Percentiles rank a stretch among this genome's conserved stretches.
These are phyloP conservation scores for Lachancea quebecensis DNA, from an alignment of 805 yeast genomes.

Conservation along the genomic window DNA sequence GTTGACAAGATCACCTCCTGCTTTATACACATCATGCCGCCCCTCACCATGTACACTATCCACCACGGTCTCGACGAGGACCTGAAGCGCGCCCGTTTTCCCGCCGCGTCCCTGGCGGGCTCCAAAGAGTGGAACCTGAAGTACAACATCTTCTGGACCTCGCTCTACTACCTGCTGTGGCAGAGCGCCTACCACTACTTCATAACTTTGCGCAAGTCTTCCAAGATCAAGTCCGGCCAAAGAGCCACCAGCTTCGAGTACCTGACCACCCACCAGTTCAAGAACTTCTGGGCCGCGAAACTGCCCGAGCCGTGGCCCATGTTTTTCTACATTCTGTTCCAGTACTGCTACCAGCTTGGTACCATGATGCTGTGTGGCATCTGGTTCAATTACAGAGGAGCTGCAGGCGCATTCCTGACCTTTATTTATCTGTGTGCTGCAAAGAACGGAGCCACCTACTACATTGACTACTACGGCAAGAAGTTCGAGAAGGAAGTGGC, in stretches of 20 bases:
- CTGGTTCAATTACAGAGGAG: slow-evolving; percentile 66
- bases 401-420: slow-evolving; percentile 61
- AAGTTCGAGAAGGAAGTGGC: slow-evolving; percentile 80
- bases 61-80: slow-evolving; percentile 65
- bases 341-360: slow-evolving; percentile 74
- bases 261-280: slow-evolving; percentile 64
- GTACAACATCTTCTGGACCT: slow-evolving; percentile 56
- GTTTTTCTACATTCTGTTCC: slow-evolving; percentile 76
- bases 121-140: slow-evolving; percentile 58
- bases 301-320: slow-evolving; percentile 85
- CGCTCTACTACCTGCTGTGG: slow-evolving; percentile 81
- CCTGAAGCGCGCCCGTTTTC: slow-evolving; percentile 52
- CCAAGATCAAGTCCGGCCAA: slow-evolving; percentile 72
- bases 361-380: slow-evolving; percentile 88
- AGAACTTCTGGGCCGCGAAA: slow-evolving; percentile 71
- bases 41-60: slow-evolving; percentile 76
- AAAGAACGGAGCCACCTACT: slow-evolving; percentile 92
- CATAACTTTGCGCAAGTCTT: slow-evolving; percentile 72
- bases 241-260: slow-evolving; percentile 82
- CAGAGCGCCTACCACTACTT: slow-evolving; percentile 86
- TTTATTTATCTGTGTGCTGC: slow-evolving; percentile 74
- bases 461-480: slow-evolving; percentile 85
- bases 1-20: slow-evolving; percentile 89
- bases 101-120: slow-evolving; percentile 62
- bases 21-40: slow-evolving; percentile 87